Base-by-base conservation (phyloP, 306 rosid species). In the Castanea sativa region DNA sequence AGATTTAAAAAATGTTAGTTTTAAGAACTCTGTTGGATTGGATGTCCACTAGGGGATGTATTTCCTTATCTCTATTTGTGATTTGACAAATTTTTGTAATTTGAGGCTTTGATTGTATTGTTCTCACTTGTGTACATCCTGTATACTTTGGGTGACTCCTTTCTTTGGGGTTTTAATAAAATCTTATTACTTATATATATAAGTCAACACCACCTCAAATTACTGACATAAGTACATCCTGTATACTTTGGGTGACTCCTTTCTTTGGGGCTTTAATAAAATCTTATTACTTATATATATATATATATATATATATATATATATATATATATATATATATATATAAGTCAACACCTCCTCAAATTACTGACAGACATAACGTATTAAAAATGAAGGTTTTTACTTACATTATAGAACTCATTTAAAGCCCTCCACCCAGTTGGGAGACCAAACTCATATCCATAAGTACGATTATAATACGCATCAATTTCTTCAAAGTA, bases 401-500 rank as follows among this genome's bases (percentile, higher is more conserved):
- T n/a, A 81, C 94, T 88, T 85, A 95, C 99, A 78, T 93, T 92
- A 87, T 95, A 95, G 7, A 93, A 82, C 63, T 83, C 87, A 60
- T 91, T 83, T 74, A 95, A 88, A 93, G 84, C 82, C 72, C 45
- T 84, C 99, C 99, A 95, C 68, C 99, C 99, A 75, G 97, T 95
- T 71, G 97, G 71, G 82, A 85, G 65, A 57, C 99, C 99, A 76
- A 72, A 65, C 29, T 93, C 99, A 76, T 85, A 83, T 84, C 97
- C 94, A 69, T 82, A 68, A 65, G 88, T 88, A 73, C 84, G 89
- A 82, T 95, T 78, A 83, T 93, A 95, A 81, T 95, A 95, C 74
- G 97, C 96, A 77, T 95, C 90, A 63, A 95, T 88, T 87, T 95
- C 99, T 55, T 88, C 92, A 81, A 90, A 95, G 87, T 88, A 95